Conservation (phyloP, 305 asterid genomes). For the Fraxinus floribunda region DNA sequence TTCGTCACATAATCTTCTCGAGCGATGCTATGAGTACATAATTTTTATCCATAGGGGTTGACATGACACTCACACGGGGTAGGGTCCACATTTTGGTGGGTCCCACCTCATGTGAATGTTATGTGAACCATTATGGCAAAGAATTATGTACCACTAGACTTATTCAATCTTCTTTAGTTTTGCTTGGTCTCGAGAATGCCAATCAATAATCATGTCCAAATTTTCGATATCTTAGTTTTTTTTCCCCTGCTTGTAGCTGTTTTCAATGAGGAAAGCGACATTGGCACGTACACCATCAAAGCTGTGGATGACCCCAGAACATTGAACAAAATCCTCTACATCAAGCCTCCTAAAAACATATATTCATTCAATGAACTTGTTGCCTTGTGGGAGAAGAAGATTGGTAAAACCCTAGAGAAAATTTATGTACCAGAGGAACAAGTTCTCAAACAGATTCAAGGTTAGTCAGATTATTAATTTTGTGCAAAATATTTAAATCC, state of each 20-base stretch:
- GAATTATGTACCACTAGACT: too few species aligned
- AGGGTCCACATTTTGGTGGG: too few species aligned
- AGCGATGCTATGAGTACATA: too few species aligned
- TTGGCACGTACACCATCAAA: constrained; percentile 60
- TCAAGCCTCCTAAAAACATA: constrained; percentile 57
- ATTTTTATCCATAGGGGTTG: too few species aligned
- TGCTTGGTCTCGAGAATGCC: not conserved
- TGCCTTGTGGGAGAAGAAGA: constrained; percentile 75
- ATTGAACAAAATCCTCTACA: constrained; percentile 59
- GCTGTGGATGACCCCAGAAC: constrained; percentile 73
- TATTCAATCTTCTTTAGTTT: not conserved
- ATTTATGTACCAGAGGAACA: constrained; percentile 53
- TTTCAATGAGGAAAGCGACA: constrained; percentile 59
- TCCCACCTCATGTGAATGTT: too few species aligned
- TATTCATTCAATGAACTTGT: constrained; percentile 59
- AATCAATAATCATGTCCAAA: not conserved
- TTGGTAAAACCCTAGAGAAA: constrained; percentile 64
- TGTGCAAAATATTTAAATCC: not conserved
- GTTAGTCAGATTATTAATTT: constrained; percentile 23
- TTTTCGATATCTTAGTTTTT: not conserved
- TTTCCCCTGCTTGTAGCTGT: constrained; percentile 38
- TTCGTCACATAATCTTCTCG: not conserved
- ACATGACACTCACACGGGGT: too few species aligned
- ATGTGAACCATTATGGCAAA: too few species aligned
- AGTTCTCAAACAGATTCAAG: constrained; percentile 51